Evolutionary conservation across 352 stramenopile species (phyloP).

Genomic region (Blastocystis hominis): DNA sequence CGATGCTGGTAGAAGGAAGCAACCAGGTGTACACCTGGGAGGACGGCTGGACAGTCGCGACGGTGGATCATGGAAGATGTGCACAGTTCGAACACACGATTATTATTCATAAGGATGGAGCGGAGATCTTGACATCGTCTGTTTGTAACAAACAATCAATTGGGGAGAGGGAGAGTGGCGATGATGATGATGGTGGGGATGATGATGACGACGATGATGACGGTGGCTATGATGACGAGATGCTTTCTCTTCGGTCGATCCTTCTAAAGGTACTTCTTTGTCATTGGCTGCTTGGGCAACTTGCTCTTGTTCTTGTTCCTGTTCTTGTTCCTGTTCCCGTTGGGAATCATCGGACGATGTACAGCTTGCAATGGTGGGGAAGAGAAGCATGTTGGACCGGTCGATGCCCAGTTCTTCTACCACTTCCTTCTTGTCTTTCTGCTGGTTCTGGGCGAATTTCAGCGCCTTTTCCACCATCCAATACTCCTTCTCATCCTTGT

Average conservation of each 20-base stretch:
- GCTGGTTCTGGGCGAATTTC: neutral
- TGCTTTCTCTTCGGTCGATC: neutral
- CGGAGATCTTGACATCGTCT: conserved; percentile 82
- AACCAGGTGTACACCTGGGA: conserved; percentile 72
- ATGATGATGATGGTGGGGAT: conserved; percentile 21
- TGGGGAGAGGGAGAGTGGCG: neutral
- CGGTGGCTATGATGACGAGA: neutral
- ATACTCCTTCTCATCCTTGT: conserved; percentile 50
- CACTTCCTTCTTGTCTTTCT: neutral
- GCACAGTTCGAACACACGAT: conserved; percentile 93
- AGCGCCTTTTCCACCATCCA: conserved; percentile 45
- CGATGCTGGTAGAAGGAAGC: conserved; percentile 82
- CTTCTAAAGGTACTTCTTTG: neutral
- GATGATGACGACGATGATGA: neutral
- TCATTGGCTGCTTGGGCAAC: neutral
- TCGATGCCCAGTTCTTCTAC: neutral
- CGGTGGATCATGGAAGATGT: conserved; percentile 79
- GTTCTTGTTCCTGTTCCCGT: neutral
- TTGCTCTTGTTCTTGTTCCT: neutral
- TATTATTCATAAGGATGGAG: conserved; percentile 88
- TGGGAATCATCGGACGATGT: neutral
- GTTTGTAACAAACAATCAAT: conserved; percentile 21
- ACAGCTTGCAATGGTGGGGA: conserved; percentile 45
- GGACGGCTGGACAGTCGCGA: conserved; percentile 88
- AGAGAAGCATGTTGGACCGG: neutral